Evolutionary conservation across 179 eudicot genomes (phyloP).

Genomic region (Carnegiea gigantea): DNA sequence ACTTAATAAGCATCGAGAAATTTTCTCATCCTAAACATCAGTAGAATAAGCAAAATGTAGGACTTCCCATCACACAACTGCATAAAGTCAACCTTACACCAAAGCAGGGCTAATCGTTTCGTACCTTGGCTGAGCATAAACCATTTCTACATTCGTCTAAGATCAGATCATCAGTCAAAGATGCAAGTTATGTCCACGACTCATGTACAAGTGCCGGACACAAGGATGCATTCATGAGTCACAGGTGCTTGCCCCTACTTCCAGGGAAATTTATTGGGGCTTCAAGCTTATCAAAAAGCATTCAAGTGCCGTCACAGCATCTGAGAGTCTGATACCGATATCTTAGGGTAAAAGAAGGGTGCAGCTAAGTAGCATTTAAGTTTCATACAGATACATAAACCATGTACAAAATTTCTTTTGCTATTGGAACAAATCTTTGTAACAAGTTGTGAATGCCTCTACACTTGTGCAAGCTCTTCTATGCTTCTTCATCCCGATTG

Average conservation of each 20-base stretch:
- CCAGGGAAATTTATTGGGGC: neutral
- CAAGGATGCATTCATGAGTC: neutral
- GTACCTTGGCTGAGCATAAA: neutral
- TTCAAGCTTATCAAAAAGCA: neutral
- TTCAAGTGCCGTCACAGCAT: neutral
- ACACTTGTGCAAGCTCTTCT: neutral
- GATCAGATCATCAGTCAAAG: too few species aligned
- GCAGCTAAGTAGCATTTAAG: neutral
- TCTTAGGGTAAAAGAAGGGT: neutral
- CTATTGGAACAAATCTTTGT: neutral
- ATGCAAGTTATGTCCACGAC: too few species aligned
- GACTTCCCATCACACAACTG: too few species aligned
- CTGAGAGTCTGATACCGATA: too few species aligned
- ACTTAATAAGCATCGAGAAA: too few species aligned
- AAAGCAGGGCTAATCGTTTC: neutral
- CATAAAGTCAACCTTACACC: too few species aligned
- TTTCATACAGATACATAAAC: neutral
- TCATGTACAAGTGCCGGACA: neutral
- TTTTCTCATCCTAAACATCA: too few species aligned
- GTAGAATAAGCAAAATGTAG: too few species aligned
- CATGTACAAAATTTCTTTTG: neutral
- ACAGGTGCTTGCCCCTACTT: neutral
- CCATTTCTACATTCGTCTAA: neutral
- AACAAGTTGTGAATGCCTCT: neutral
- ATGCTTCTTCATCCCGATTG: conserved; percentile 25